Base-by-base conservation (phyloP, 2,329 filamentous ascomycete species). In the Alternaria sp. region DNA sequence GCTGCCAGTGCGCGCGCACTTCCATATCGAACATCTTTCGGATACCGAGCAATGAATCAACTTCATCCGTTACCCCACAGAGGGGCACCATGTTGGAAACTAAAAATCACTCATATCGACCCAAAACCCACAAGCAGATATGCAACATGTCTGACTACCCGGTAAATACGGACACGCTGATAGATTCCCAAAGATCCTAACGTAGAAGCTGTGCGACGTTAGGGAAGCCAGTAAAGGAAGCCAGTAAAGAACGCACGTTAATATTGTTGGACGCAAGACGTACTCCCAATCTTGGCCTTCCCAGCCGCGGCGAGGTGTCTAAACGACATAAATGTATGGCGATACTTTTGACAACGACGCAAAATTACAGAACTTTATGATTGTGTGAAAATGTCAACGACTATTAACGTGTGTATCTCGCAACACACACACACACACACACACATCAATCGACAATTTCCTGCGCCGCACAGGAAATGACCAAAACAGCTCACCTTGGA, bases 1-100 rank as follows among this genome's bases (percentile, higher is more conserved):
- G 37, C 4, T 24, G 8, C 37, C 21, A 40, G 37, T 40, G 46
- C 31, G 51, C 31, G 51, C 58, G 9, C 44, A 54, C 7, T 37
- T 51, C 3, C 55, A 54, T 17, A 42, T 61, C 17, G 55, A 58
- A 48, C 7, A 33, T 24, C 5, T 36, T 17, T 48, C 31, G 31
- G 17, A 48, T n/a, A 24, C 44, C 44, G 44, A 48, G 23, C 21
- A 48, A 26, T 31, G 26, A 48, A 48, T 48, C 21, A 48, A 11
- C 44, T 34, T 33, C 44, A 48, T 24, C 21, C 21, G 31, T 24
- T 48, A 48, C 44, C 31, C 44, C 44, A 21, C 31, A 33, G 33
- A 29, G 33, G 33, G 17, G 29, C 29, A 17, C 21, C 21, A 23
- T 23, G n/a, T 34, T 14, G 21, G 21, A 34, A 34, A 23, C 44